These are phyloP conservation scores for Colletotrichum incanum DNA, from an alignment of 2,329 filamentous ascomycete species.

Conservation along the genomic window DNA sequence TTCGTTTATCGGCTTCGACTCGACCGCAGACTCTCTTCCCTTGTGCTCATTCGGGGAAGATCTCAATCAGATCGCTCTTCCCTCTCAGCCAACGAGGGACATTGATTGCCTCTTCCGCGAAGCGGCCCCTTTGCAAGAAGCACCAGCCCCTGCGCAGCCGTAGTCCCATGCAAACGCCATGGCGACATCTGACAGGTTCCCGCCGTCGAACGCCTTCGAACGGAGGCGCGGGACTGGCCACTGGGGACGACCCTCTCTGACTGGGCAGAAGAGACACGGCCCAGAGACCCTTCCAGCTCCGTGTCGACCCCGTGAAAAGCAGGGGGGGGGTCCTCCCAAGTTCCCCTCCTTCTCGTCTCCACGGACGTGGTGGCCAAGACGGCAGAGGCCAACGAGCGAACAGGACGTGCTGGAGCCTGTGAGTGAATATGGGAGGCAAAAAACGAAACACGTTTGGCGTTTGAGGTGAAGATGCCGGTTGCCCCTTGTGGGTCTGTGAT, in stretches of 20 bases:
- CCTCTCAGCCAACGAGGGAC: constrained; percentile 14
- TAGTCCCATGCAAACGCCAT: constrained; percentile 20
- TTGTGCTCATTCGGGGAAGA: constrained; percentile 6
- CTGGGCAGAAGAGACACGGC: not conserved
- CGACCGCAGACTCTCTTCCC: not conserved
- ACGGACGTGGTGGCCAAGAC: not conserved
- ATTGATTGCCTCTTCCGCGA: not conserved
- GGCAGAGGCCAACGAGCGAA: no score
- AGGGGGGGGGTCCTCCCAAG: not conserved
- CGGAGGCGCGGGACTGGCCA: not conserved
- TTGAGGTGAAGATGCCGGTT: constrained; percentile 31
- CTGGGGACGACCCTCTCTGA: not conserved
- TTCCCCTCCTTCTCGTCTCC: not conserved
- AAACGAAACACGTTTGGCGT: constrained; percentile 40
- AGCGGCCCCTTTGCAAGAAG: not conserved
- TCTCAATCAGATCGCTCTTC: constrained; percentile 7
- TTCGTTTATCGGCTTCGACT: not conserved
- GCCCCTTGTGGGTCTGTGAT: constrained; percentile 42
- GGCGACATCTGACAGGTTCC: constrained; percentile 27
- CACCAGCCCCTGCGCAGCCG: not conserved
- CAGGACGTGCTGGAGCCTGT: not conserved
- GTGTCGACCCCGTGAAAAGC: not conserved
- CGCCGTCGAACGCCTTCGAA: constrained; percentile 14
- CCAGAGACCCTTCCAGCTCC: not conserved
- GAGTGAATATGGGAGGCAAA: not conserved